These are phyloP conservation scores for Datura wrightii DNA, from an alignment of 257 asterid genomes.

Conservation along the genomic window DNA sequence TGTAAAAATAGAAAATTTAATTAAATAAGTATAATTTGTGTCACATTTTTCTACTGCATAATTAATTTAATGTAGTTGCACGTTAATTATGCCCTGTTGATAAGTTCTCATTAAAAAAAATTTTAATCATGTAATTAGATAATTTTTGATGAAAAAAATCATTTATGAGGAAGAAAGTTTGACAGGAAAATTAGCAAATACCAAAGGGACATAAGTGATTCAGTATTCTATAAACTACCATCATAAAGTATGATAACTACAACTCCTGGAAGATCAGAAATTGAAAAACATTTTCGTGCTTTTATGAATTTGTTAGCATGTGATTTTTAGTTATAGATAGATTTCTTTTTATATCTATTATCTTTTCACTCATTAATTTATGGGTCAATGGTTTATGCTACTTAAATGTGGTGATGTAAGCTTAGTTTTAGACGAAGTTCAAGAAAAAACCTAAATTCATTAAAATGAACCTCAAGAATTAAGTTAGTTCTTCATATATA, in stretches of 20 bases:
- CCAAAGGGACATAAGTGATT: neutral
- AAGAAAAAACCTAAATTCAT: no score
- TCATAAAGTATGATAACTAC: neutral
- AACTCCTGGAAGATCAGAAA: no score
- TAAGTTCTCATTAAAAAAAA: neutral
- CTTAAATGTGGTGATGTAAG: no score
- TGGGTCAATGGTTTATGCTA: no score
- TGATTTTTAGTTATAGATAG: no score
- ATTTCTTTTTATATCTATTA: no score
- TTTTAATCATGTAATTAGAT: neutral
- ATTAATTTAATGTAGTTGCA: neutral
- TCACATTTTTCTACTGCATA: neutral
- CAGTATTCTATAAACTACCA: neutral
- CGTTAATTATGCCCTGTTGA: neutral
- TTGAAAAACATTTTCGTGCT: no score
- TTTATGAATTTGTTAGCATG: no score
- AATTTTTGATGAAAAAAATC: neutral
- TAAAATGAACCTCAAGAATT: no score
- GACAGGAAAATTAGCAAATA: neutral
- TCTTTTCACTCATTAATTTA: no score
- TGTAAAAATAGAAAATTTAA: neutral
- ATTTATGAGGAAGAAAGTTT: neutral
- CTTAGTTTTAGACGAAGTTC: no score
- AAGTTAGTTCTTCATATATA: no score
- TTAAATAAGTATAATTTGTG: neutral